phyloP scores from a whole-genome alignment of 2,329 filamentous ascomycete species.

The Botrytis galanthina region DNA sequence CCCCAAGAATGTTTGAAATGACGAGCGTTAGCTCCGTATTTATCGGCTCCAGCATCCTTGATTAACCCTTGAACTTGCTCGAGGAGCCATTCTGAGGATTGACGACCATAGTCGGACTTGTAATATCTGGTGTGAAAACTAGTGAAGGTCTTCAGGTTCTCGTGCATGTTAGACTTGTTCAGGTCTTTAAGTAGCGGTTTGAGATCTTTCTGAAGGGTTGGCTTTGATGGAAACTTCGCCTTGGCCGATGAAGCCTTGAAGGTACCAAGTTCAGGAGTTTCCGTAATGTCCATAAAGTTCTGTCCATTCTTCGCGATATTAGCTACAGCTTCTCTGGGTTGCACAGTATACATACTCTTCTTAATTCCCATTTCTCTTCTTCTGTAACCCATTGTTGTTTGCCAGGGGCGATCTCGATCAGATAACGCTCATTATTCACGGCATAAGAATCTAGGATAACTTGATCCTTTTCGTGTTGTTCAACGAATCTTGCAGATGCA shows the following conservation, averaged over 20 bases:
- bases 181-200: slow-evolving; percentile 65
- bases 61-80: slow-evolving; percentile 71
- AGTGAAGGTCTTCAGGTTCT: slow-evolving; percentile 75
- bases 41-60: slow-evolving; percentile 65
- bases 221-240: slow-evolving; percentile 62
- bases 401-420: slow-evolving; percentile 83
- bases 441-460: slow-evolving; percentile 46
- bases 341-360: slow-evolving; percentile 58
- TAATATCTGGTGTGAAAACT: slow-evolving; percentile 82
- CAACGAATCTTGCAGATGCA: slow-evolving; percentile 56
- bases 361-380: slow-evolving; percentile 90
- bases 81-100: slow-evolving; percentile 87
- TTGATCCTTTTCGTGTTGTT: slow-evolving; percentile 50
- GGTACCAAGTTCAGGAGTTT: slow-evolving; percentile 63
- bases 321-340: slow-evolving; percentile 17
- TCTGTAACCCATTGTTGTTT: slow-evolving; percentile 86
- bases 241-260: slow-evolving; percentile 45
- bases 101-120: slow-evolving; percentile 71
- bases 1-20: slow-evolving; percentile 82
- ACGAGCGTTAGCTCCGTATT: slow-evolving; percentile 64
- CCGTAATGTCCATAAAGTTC: slow-evolving; percentile 94
- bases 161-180: slow-evolving; percentile 71
- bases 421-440: slow-evolving; percentile 53
- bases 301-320: slow-evolving; percentile 64
- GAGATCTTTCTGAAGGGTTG: slow-evolving; percentile 64